These are phyloP conservation scores for Cicer cuneatum DNA, from an alignment of 306 rosid species.

Conservation along the genomic window DNA sequence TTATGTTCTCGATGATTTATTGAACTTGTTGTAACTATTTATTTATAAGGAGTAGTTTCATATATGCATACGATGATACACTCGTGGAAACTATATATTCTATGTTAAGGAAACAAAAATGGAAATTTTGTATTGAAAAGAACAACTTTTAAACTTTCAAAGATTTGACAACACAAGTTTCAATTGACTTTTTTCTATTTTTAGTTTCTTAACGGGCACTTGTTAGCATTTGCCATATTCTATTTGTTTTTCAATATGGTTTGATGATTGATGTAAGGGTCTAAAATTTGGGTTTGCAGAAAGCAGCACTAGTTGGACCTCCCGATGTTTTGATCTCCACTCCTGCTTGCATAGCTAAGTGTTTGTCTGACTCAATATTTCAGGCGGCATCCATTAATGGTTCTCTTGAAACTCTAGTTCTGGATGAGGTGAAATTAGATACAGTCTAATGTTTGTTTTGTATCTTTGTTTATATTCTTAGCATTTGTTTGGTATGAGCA, in stretches of 20 bases:
- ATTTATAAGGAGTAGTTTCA: background rate
- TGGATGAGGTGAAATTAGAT: slow-evolving; percentile 74
- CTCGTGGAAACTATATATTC: background rate
- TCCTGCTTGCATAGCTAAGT: slow-evolving; percentile 83
- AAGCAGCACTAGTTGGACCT: slow-evolving; percentile 71
- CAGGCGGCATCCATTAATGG: slow-evolving; percentile 56
- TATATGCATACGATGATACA: background rate
- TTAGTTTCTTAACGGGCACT: too few species aligned
- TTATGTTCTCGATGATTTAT: slow-evolving; percentile 35
- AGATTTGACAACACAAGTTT: too few species aligned
- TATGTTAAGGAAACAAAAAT: too few species aligned
- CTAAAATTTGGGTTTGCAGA: slow-evolving; percentile 56
- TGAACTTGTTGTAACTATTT: background rate
- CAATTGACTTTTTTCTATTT: too few species aligned
- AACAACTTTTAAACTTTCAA: too few species aligned
- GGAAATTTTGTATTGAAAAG: too few species aligned
- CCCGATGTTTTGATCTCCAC: slow-evolving; percentile 92
- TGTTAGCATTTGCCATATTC: background rate
- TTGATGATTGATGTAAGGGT: slow-evolving; percentile 21
- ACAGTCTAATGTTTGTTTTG: background rate
- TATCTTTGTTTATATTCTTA: slow-evolving; percentile 1
- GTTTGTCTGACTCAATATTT: slow-evolving; percentile 74
- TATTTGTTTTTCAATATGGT: background rate
- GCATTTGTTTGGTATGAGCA: background rate
- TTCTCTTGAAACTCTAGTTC: slow-evolving; percentile 90